These are phyloP conservation scores for Penicillium daleae DNA, from an alignment of 495 filamentous ascomycete genomes.

Conservation along the genomic window DNA sequence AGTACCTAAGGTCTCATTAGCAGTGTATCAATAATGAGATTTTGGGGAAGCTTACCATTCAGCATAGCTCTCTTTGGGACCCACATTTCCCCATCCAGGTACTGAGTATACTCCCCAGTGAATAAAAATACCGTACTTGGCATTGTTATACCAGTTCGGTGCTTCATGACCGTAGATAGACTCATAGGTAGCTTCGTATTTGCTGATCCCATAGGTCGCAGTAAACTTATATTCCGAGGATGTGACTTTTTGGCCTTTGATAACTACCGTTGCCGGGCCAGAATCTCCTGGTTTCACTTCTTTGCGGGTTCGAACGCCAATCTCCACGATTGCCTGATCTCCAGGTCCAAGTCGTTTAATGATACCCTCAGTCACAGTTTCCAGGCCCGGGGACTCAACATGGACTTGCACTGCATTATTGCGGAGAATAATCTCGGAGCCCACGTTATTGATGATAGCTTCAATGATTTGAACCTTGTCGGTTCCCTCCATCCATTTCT, in stretches of 20 bases:
- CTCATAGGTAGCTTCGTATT: conserved; percentile 41
- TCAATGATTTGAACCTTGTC: conserved; percentile 56
- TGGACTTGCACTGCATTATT: conserved; percentile 41
- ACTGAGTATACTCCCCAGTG: conserved; percentile 60
- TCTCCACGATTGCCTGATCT: conserved; percentile 51
- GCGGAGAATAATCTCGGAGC: conserved; percentile 42
- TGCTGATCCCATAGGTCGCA: conserved; percentile 37
- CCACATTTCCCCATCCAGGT: conserved; percentile 58
- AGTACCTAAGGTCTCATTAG: conserved; percentile 32
- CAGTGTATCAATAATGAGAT: background rate
- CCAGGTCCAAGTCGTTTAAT: conserved; percentile 56
- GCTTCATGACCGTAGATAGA: conserved; percentile 50
- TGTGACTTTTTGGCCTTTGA: conserved; percentile 31
- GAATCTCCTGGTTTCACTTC: conserved; percentile 15
- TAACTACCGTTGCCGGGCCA: conserved; percentile 33
- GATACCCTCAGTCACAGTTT: conserved; percentile 39
- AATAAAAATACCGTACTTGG: conserved; percentile 62
- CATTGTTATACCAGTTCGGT: conserved; percentile 56
- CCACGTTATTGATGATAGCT: conserved; percentile 54
- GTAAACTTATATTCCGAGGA: conserved; percentile 34
- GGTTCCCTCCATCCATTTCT: conserved; percentile 49
- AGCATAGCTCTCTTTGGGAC: conserved; percentile 54
- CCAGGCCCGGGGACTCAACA: conserved; percentile 40
- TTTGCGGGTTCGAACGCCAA: conserved; percentile 45
- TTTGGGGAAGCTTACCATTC: conserved; percentile 46